Evolutionary conservation across 2,329 filamentous ascomycete species (phyloP).

Genomic region (Paracorniculantispora psalliotae): DNA sequence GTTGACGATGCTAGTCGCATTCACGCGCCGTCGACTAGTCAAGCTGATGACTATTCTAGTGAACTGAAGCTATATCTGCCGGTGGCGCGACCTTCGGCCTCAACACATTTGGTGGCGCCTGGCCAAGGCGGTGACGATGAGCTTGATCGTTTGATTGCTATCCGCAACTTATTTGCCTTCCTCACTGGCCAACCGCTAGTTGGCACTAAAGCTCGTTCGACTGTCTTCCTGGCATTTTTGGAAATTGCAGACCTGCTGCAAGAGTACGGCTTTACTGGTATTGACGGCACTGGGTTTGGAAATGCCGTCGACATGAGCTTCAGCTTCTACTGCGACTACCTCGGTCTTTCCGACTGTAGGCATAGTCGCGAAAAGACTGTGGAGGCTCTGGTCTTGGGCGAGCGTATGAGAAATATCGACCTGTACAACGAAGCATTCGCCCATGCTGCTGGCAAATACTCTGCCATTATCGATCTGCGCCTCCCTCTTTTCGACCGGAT

Average conservation of each 20-base stretch:
- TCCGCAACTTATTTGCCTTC: conserved; percentile 63
- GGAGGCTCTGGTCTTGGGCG: conserved; percentile 82
- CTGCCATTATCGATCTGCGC: conserved; percentile 62
- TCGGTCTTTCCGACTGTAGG: conserved; percentile 73
- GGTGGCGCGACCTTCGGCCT: conserved; percentile 33
- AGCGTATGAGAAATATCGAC: conserved; percentile 74
- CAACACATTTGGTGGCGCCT: conserved; percentile 29
- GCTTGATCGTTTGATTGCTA: conserved; percentile 51
- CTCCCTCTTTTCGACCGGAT: conserved; percentile 67
- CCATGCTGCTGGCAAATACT: conserved; percentile 83
- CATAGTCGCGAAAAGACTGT: conserved; percentile 82
- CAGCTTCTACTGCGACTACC: conserved; percentile 69
- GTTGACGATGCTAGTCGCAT: conserved; percentile 45
- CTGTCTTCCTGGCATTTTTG: conserved; percentile 49
- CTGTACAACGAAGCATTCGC: conserved; percentile 91
- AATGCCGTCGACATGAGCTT: conserved; percentile 61
- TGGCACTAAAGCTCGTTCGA: conserved; percentile 48
- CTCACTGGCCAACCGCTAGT: conserved; percentile 59
- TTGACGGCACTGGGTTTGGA: conserved; percentile 55
- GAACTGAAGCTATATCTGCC: conserved; percentile 53
- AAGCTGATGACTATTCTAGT: conserved; percentile 31
- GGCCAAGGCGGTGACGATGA: conserved; percentile 33
- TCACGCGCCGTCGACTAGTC: conserved; percentile 33
- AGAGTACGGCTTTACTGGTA: conserved; percentile 52
- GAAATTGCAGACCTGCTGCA: conserved; percentile 49